These are phyloP conservation scores for Xylaria sp. DNA, from an alignment of 2,329 filamentous ascomycete genomes.

Conservation along the genomic window DNA sequence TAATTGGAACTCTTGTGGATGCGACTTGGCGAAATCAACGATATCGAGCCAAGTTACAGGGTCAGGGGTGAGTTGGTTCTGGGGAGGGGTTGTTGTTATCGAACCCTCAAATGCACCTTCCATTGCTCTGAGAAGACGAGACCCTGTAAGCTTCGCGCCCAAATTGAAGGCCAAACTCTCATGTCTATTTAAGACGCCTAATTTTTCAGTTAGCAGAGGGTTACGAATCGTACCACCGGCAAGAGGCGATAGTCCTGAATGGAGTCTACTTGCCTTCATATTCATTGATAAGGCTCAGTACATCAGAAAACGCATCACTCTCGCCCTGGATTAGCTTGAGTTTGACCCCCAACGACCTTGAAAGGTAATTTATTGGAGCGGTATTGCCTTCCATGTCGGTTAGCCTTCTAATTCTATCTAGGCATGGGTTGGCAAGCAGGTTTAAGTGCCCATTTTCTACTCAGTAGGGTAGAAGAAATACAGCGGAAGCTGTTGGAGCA, in stretches of 20 bases:
- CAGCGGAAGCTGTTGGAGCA: slow-evolving; percentile 4
- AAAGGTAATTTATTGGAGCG: slow-evolving; percentile 59
- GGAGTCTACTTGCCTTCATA: slow-evolving; percentile 66
- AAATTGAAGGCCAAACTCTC: slow-evolving; percentile 87
- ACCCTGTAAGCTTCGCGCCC: slow-evolving; percentile 80
- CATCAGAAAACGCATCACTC: slow-evolving; percentile 72
- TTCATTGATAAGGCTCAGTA: slow-evolving; percentile 74
- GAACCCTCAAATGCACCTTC: slow-evolving; percentile 85
- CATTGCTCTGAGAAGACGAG: slow-evolving; percentile 83
- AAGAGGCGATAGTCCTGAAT: slow-evolving; percentile 2
- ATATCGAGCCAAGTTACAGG: slow-evolving; percentile 82
- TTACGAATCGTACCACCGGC: neutral
- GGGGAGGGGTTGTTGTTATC: slow-evolving; percentile 60
- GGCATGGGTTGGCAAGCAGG: neutral
- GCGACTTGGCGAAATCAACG: slow-evolving; percentile 81
- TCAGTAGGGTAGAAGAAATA: neutral
- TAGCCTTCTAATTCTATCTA: slow-evolving; percentile 20
- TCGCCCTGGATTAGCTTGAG: slow-evolving; percentile 60
- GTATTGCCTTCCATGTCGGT: slow-evolving; percentile 40
- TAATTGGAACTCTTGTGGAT: slow-evolving; percentile 78
- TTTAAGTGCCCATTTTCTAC: slow-evolving; percentile 12
- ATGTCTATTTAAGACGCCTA: slow-evolving; percentile 79
- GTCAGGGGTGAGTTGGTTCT: slow-evolving; percentile 62
- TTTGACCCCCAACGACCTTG: slow-evolving; percentile 50
- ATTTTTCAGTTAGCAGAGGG: slow-evolving; percentile 24